These are phyloP conservation scores for Heliamphora pulchella DNA, from an alignment of 179 eudicot genomes.

Conservation along the genomic window DNA sequence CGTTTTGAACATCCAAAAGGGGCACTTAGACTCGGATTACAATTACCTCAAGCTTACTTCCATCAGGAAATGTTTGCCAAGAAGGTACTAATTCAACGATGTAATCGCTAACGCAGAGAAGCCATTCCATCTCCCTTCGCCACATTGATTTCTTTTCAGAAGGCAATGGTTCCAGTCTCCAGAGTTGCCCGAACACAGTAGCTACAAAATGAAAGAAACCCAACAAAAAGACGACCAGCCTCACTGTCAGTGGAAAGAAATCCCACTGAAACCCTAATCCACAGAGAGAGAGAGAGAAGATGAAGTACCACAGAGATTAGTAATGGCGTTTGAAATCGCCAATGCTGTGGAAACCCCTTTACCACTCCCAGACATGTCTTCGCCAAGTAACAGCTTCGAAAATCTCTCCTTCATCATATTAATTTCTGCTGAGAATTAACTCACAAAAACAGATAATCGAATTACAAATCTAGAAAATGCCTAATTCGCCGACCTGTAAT, in stretches of 20 bases:
- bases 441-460: neutral
- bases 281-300: neutral
- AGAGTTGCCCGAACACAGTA: conserved; percentile 80
- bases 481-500: too few relatives aligned
- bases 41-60: conserved; percentile 79
- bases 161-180: conserved; percentile 79
- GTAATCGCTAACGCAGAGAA: conserved; percentile 77
- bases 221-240: too few relatives aligned
- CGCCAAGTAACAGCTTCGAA: conserved; percentile 66
- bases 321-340: conserved; percentile 74
- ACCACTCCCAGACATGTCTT: conserved; percentile 88
- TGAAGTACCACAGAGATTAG: conserved; percentile 72
- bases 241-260: too few relatives aligned
- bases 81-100: conserved; percentile 79
- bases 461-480: neutral
- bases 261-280: too few relatives aligned
- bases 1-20: too few relatives aligned
- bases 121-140: conserved; percentile 83
- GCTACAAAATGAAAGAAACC: too few relatives aligned
- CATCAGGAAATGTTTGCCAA: conserved; percentile 86
- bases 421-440: conserved; percentile 35
- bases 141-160: conserved; percentile 72
- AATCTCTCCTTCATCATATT: conserved; percentile 81
- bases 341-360: conserved; percentile 70
- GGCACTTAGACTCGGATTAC: too few relatives aligned